These are phyloP conservation scores for Saturnispora sekii DNA, from an alignment of 805 yeast species.

Conservation along the genomic window DNA sequence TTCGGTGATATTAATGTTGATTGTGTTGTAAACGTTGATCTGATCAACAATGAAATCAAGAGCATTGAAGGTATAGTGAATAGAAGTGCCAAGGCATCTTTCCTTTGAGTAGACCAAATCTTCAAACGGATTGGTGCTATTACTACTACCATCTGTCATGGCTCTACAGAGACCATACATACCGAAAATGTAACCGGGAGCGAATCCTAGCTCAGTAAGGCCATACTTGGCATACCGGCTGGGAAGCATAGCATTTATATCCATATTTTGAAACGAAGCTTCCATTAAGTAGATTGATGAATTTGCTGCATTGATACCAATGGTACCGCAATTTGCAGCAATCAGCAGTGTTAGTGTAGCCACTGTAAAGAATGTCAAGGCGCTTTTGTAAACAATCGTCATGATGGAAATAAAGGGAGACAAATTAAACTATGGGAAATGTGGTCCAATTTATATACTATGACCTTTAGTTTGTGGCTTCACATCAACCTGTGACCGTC, in stretches of 20 bases:
- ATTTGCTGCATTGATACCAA: conserved; percentile 32
- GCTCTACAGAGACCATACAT: conserved; percentile 52
- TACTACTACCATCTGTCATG: conserved; percentile 22
- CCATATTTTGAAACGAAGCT: conserved; percentile 31
- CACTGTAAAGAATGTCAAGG: conserved; percentile 15
- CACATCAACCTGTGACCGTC: no score
- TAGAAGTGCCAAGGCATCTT: conserved; percentile 42
- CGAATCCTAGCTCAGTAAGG: conserved; percentile 27
- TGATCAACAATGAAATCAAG: conserved; percentile 19
- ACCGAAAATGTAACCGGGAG: conserved; percentile 44
- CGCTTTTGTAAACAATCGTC: no score
- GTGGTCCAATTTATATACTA: no score
- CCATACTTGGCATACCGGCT: not conserved
- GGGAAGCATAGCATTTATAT: conserved; percentile 11
- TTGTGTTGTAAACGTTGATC: conserved; percentile 6
- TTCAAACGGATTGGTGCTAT: conserved; percentile 9
- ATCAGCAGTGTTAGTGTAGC: conserved; percentile 38
- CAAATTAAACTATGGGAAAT: no score
- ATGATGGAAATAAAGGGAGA: no score
- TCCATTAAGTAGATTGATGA: conserved; percentile 39
- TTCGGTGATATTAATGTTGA: conserved; percentile 5
- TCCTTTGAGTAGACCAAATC: conserved; percentile 26
- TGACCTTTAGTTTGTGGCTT: no score
- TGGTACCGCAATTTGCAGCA: conserved; percentile 45
- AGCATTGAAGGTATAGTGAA: conserved; percentile 51